Conservation (phyloP, 164 flowering plant species). For the Liquidambar formosana region DNA sequence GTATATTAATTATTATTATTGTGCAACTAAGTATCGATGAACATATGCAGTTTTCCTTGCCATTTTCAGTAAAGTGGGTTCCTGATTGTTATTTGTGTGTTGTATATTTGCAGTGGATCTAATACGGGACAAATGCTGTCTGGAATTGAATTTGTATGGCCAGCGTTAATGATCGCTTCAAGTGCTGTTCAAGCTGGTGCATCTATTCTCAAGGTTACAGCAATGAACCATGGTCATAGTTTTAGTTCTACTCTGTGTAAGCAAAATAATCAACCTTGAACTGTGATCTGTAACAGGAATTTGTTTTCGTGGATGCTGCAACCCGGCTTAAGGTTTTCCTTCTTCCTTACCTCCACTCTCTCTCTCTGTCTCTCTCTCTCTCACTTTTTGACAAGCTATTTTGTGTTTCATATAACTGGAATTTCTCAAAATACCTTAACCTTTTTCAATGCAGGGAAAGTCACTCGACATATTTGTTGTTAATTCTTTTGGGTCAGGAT, state of each 20-base stretch:
- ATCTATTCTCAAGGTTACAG: conserved; percentile 76
- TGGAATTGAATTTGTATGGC: conserved; percentile 69
- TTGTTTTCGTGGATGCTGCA: conserved; percentile 52
- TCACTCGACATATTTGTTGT: conserved; percentile 66
- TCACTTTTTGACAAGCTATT: background rate
- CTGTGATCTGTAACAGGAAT: conserved; percentile 42
- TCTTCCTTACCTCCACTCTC: background rate
- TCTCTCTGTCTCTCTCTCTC: background rate
- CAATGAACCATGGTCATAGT: background rate
- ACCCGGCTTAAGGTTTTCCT: conserved; percentile 44
- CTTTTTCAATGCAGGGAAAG: conserved; percentile 44
- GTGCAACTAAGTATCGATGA: background rate
- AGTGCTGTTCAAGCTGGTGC: conserved; percentile 88
- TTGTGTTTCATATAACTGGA: background rate
- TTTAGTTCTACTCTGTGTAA: conserved; percentile 1
- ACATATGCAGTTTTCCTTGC: background rate
- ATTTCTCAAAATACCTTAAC: background rate
- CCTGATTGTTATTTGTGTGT: conserved; percentile 10
- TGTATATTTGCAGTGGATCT: conserved; percentile 57
- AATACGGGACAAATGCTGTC: conserved; percentile 55
- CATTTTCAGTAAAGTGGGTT: background rate
- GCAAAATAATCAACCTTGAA: conserved; percentile 10
- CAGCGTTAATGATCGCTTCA: conserved; percentile 74
- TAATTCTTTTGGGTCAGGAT: conserved; percentile 73
- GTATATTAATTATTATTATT: too few relatives aligned